These are phyloP conservation scores for Ottelia alismoides DNA, from an alignment of 106 monocot species.

Conservation along the genomic window DNA sequence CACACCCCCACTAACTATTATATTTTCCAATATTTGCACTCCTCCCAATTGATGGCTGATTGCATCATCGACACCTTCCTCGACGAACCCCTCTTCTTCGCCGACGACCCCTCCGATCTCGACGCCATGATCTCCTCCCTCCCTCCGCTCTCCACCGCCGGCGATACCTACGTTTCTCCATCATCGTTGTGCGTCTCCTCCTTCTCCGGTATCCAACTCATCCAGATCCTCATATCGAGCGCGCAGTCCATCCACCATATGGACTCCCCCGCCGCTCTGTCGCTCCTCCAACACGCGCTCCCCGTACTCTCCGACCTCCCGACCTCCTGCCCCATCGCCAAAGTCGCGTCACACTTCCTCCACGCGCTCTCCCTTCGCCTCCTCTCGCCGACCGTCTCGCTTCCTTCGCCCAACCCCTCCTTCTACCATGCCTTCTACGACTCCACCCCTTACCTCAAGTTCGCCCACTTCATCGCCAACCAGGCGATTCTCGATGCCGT, in stretches of 20 bases:
- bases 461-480: conserved; percentile 73
- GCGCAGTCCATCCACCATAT: conserved; percentile 31
- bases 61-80: too few species aligned
- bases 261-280: conserved; percentile 7
- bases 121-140: too few species aligned
- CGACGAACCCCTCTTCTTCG: too few species aligned
- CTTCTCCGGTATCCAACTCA: conserved; percentile 26
- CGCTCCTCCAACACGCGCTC: conserved; percentile 20
- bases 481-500: conserved; percentile 64
- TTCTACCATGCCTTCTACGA: conserved; percentile 50
- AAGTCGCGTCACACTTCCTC: conserved; percentile 41
- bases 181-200: too few species aligned
- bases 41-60: too few species aligned
- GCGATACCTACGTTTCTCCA: too few species aligned
- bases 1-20: too few species aligned
- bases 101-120: too few species aligned
- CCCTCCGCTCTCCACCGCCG: too few species aligned
- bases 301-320: conserved; percentile 16
- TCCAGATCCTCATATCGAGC: conserved; percentile 42
- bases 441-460: conserved; percentile 53
- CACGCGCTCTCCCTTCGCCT: conserved; percentile 35
- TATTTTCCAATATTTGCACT: too few species aligned
- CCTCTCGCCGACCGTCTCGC: conserved; percentile 2
- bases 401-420: not conserved
- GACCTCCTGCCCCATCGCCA: conserved; percentile 29